Conservation (phyloP, 2,329 filamentous ascomycete genomes). For the Fusarium oligoseptatum region DNA sequence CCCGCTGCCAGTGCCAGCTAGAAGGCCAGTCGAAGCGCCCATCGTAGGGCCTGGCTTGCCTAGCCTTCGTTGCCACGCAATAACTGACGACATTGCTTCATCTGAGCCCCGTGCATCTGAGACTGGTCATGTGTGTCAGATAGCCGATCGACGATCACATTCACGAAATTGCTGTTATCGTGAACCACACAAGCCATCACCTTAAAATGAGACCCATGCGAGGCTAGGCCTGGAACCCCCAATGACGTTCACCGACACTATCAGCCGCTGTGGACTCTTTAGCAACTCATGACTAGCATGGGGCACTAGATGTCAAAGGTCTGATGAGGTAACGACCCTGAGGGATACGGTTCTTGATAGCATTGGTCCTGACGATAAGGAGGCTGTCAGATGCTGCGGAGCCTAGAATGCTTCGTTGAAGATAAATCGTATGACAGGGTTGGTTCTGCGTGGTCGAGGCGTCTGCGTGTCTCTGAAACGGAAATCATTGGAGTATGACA, state of each 20-base stretch:
- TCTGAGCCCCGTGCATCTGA: constrained; percentile 20
- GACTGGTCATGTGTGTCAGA: constrained; percentile 38
- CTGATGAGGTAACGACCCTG: not conserved
- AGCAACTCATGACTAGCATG: constrained; percentile 28
- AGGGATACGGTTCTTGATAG: not conserved
- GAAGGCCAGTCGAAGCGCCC: constrained; percentile 1
- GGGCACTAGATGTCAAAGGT: constrained; percentile 30
- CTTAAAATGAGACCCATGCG: constrained; percentile 10
- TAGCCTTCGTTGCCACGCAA: constrained; percentile 14
- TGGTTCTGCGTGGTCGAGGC: not conserved
- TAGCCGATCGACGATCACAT: constrained; percentile 46
- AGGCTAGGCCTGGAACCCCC: constrained; percentile 10
- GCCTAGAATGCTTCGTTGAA: not conserved
- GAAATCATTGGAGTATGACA: not conserved
- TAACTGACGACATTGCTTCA: constrained; percentile 23
- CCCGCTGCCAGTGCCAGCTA: not conserved
- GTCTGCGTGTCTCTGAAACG: not conserved
- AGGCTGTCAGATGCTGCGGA: not conserved
- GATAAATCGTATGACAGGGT: not conserved
- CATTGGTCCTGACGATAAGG: not conserved
- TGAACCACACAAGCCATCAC: constrained; percentile 11
- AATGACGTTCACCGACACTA: constrained; percentile 37
- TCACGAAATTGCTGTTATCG: constrained; percentile 18
- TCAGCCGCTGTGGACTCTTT: constrained; percentile 4
- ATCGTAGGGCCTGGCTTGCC: not conserved